phyloP scores from a whole-genome alignment of 2,329 filamentous ascomycete species.

The Exophiala phaeomuriformis region DNA sequence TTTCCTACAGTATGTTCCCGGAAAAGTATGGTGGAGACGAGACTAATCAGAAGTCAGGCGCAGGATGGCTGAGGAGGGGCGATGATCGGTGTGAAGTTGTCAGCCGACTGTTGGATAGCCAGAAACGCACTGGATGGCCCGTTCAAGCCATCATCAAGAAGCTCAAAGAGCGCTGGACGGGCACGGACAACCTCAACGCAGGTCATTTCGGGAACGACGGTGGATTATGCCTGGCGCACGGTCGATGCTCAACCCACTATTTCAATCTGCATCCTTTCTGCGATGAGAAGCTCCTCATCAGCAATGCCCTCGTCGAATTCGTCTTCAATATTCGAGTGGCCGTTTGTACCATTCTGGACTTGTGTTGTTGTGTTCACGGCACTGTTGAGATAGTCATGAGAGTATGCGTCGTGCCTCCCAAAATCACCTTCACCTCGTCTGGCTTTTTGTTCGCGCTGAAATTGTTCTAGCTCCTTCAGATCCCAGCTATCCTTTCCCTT shows the following conservation, averaged over 20 bases:
- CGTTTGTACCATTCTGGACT: conserved; percentile 13
- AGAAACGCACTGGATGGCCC: conserved; percentile 13
- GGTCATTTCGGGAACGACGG: background rate
- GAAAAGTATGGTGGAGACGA: background rate
- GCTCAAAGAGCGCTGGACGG: conserved; percentile 6
- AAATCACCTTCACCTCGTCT: conserved; percentile 44
- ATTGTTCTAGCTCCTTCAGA: conserved; percentile 64
- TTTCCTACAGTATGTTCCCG: conserved; percentile 39
- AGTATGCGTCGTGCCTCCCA: conserved; percentile 22
- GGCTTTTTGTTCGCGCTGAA: conserved; percentile 60
- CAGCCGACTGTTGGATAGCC: conserved; percentile 4
- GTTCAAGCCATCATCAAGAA: conserved; percentile 6
- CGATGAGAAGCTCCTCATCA: conserved; percentile 36
- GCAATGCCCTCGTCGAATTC: conserved; percentile 34
- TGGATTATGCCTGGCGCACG: background rate
- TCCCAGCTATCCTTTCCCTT: conserved; percentile 85
- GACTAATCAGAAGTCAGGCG: background rate
- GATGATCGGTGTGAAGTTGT: conserved; percentile 8
- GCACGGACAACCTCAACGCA: background rate
- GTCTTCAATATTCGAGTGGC: conserved; percentile 28
- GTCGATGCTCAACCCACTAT: conserved; percentile 18
- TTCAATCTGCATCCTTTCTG: conserved; percentile 33
- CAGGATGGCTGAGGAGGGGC: conserved; percentile 7
- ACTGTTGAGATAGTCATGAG: conserved; percentile 28
- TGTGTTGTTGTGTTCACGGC: conserved; percentile 19